phyloP scores from a whole-genome alignment of 1,139 yeast species.

The Lipomyces yarrowii region DNA sequence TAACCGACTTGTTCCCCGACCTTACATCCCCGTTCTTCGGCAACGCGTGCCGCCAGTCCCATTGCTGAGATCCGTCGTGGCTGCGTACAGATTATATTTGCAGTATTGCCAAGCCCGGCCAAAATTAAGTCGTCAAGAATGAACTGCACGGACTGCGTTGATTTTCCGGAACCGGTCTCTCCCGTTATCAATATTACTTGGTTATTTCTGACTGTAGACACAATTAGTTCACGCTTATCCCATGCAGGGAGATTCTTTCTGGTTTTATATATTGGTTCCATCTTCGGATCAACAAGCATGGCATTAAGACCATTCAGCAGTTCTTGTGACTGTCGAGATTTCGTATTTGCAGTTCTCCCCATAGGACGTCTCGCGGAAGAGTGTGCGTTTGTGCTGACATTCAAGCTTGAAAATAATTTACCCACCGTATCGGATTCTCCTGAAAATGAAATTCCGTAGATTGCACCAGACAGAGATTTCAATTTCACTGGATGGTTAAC shows the following conservation, averaged over 20 bases:
- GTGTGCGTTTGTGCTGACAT: conserved; percentile 2
- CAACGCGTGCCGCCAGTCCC: conserved; percentile 90
- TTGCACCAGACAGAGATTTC: conserved; percentile 46
- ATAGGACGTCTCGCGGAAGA: conserved; percentile 6
- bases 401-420: conserved; percentile 14
- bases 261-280: conserved; percentile 45
- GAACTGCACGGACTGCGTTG: conserved; percentile 91
- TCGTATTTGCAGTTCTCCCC: conserved; percentile 7
- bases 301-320: conserved; percentile 17
- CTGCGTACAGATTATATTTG: conserved; percentile 83
- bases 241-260: conserved; percentile 81
- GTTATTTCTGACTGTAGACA: conserved; percentile 57
- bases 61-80: conserved; percentile 95
- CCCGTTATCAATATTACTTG: conserved; percentile 84
- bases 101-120: conserved; percentile 50
- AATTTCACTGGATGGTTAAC: conserved; percentile 77
- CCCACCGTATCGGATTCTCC: conserved; percentile 16
- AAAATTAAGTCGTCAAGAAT: conserved; percentile 60
- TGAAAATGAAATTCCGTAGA: conserved; percentile 41
- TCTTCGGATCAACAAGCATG: conserved; percentile 36
- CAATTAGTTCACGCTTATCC: conserved; percentile 60
- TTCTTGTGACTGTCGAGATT: conserved; percentile 5
- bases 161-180: conserved; percentile 96
- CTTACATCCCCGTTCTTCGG: conserved; percentile 70
- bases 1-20: conserved; percentile 88